phyloP scores from a whole-genome alignment of 306 rosid species.

The Vigna angularis region DNA sequence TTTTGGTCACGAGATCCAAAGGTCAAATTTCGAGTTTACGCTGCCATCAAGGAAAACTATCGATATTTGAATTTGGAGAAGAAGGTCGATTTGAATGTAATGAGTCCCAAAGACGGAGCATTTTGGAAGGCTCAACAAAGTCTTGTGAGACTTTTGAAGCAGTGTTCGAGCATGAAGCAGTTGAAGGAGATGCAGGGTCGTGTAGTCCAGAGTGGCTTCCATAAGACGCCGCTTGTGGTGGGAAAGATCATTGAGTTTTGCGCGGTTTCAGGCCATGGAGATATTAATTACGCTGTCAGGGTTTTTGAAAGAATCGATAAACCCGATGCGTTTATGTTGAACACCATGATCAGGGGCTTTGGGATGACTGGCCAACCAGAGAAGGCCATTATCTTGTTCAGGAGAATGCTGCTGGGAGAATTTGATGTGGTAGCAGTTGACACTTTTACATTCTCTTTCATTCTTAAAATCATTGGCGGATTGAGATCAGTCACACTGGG shows the following conservation, averaged over 20 bases:
- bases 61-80: no score
- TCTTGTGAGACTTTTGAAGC: conserved; percentile 60
- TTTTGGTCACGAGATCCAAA: no score
- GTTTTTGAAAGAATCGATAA: conserved; percentile 55
- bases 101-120: conserved; percentile 41
- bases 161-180: conserved; percentile 58
- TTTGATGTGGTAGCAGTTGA: conserved; percentile 45
- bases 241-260: conserved; percentile 69
- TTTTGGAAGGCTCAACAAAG: conserved; percentile 49
- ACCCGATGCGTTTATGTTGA: conserved; percentile 74
- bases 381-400: conserved; percentile 57
- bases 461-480: conserved; percentile 60
- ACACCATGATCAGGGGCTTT: conserved; percentile 81
- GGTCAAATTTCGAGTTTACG: no score
- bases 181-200: conserved; percentile 65
- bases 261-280: conserved; percentile 50
- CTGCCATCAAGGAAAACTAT: no score
- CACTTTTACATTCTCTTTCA: conserved; percentile 72
- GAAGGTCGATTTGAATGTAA: background rate
- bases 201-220: conserved; percentile 54
- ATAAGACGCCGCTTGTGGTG: conserved; percentile 53
- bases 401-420: conserved; percentile 57
- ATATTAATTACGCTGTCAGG: conserved; percentile 61
- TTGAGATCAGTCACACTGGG: conserved; percentile 55
- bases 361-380: conserved; percentile 52